These are phyloP conservation scores for Malassezia brasiliensis DNA, from an alignment of 1,284 basidiomycete species.

Conservation along the genomic window DNA sequence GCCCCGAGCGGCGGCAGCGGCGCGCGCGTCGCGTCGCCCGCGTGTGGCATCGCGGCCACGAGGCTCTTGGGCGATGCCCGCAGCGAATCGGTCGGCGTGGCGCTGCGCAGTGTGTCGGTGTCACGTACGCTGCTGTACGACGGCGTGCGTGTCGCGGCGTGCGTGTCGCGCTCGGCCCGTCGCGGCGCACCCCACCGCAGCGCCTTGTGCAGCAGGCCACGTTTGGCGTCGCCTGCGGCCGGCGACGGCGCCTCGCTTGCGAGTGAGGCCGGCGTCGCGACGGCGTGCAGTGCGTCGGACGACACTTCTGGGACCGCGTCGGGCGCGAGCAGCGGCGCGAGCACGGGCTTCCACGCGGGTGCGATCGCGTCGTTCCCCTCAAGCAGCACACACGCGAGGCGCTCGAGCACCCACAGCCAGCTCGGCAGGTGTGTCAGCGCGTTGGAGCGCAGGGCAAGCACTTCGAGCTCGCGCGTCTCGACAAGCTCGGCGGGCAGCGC, in stretches of 20 bases:
- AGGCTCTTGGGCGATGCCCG: neutral
- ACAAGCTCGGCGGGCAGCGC: constrained; percentile 56
- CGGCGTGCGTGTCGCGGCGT: neutral
- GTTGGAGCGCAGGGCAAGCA: constrained; percentile 77
- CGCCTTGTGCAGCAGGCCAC: neutral
- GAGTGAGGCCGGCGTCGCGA: neutral
- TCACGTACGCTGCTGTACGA: neutral
- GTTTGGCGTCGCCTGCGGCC: neutral
- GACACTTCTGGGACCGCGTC: neutral
- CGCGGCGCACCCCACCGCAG: neutral
- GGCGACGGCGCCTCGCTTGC: neutral
- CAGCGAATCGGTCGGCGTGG: neutral
- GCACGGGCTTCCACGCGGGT: constrained; percentile 76
- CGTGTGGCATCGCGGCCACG: neutral
- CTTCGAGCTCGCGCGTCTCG: constrained; percentile 61
- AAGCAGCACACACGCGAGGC: constrained; percentile 73
- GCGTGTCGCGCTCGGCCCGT: neutral
- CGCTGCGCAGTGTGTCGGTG: neutral
- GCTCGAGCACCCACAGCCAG: constrained; percentile 77
- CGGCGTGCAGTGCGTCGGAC: no score
- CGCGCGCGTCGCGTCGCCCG: neutral
- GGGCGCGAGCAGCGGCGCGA: constrained; percentile 47
- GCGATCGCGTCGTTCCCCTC: constrained; percentile 85
- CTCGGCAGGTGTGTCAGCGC: constrained; percentile 77
- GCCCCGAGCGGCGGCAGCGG: neutral